phyloP scores from a whole-genome alignment of 768 basidiomycete genomes.

The Lactarius pseudohatsudake region DNA sequence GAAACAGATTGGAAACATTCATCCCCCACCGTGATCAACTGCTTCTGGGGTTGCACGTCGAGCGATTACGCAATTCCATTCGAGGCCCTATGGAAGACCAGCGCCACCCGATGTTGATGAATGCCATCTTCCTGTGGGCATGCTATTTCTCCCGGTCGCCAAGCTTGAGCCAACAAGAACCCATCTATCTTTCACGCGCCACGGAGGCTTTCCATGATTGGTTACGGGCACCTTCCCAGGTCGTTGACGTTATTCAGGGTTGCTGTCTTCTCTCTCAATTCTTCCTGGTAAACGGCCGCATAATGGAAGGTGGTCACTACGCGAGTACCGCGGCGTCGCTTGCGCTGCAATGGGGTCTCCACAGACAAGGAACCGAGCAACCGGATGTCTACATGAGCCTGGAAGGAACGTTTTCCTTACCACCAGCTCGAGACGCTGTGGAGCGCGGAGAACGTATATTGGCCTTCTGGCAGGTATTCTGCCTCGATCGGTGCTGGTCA shows the following conservation, averaged over 20 bases:
- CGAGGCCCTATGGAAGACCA: conserved; percentile 54
- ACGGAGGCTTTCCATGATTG: conserved; percentile 64
- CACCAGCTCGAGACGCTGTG: conserved; percentile 56
- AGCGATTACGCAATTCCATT: conserved; percentile 61
- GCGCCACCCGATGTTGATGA: conserved; percentile 74
- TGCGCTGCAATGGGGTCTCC: conserved; percentile 71
- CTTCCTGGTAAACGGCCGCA: conserved; percentile 72
- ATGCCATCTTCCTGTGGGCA: conserved; percentile 80
- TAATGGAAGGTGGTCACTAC: conserved; percentile 78
- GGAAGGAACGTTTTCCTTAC: conserved; percentile 48
- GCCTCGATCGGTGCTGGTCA: conserved; percentile 80
- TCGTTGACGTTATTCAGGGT: conserved; percentile 72
- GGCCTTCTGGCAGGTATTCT: conserved; percentile 83
- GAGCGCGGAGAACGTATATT: conserved; percentile 71
- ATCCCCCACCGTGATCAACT: conserved; percentile 73
- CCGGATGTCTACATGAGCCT: conserved; percentile 32
- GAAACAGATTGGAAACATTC: conserved; percentile 68
- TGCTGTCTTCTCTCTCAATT: conserved; percentile 75
- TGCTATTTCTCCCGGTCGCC: conserved; percentile 77
- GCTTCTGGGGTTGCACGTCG: conserved; percentile 68
- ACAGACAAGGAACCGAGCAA: conserved; percentile 43
- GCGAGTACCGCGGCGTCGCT: conserved; percentile 71
- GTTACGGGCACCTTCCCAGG: conserved; percentile 52
- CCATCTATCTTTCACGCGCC: conserved; percentile 64
- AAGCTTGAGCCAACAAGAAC: conserved; percentile 67